These are phyloP conservation scores for Violaceomyces palustris DNA, from an alignment of 1,284 basidiomycete species.

Conservation along the genomic window DNA sequence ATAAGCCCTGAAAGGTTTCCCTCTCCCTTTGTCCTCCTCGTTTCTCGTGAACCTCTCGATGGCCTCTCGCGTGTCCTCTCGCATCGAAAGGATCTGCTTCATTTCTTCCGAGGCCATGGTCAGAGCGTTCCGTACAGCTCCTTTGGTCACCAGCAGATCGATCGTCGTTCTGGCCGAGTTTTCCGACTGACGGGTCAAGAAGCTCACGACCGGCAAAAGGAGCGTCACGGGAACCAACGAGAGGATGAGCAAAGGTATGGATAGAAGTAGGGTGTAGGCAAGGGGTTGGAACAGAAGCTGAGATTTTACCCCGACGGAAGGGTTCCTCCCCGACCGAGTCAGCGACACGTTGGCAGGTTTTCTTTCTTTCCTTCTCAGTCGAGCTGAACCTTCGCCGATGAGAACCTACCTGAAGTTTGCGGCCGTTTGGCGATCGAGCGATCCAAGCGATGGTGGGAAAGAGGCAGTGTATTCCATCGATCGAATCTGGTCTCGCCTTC, in stretches of 20 bases:
- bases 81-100: conserved; percentile 10
- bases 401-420: conserved; percentile 7
- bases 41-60: conserved; percentile 3
- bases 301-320: no score
- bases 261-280: conserved; percentile 3
- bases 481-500: conserved; percentile 8
- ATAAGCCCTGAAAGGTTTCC: conserved; percentile 7
- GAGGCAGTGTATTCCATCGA: conserved; percentile 31
- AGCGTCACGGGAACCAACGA: conserved; percentile 23
- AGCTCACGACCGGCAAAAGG: conserved; percentile 13
- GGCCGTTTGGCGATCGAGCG: conserved; percentile 30
- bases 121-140: conserved; percentile 25
- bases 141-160: conserved; percentile 19
- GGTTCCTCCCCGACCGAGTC: background rate
- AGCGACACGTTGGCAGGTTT: background rate
- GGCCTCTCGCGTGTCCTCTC: conserved; percentile 6
- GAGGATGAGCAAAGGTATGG: conserved; percentile 21
- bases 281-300: conserved; percentile 12
- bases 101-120: conserved; percentile 39
- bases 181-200: conserved; percentile 13
- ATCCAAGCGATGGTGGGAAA: conserved; percentile 41
- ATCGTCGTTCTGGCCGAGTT: conserved; percentile 17
- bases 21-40: background rate
- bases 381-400: no score
- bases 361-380: no score